Evolutionary conservation across 2,329 filamentous ascomycete genomes (phyloP).

Genomic region (Emericellopsis cladophorae): DNA sequence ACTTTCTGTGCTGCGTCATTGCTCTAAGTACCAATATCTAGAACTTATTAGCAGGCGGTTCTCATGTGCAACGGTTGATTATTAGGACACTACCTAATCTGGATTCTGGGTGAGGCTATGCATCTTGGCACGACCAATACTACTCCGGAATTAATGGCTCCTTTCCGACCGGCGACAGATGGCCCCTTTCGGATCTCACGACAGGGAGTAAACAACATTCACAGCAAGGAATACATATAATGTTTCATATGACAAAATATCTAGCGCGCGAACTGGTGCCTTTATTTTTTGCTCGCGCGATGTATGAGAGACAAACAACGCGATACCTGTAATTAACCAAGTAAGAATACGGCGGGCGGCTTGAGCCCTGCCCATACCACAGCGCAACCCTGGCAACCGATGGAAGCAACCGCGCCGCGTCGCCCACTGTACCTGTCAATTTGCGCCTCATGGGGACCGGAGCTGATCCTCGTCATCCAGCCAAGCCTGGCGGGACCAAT

Average conservation of each 20-base stretch:
- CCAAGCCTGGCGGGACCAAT: too few relatives aligned
- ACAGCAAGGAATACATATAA: too few relatives aligned
- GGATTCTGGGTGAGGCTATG: not conserved
- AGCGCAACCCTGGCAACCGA: not conserved
- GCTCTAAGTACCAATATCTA: too few relatives aligned
- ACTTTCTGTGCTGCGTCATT: too few relatives aligned
- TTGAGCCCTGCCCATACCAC: too few relatives aligned
- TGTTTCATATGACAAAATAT: too few relatives aligned
- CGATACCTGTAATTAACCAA: not conserved
- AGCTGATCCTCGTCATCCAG: too few relatives aligned
- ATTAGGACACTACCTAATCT: not conserved
- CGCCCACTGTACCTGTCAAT: constrained; percentile 1
- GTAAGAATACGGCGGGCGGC: not conserved
- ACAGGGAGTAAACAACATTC: too few relatives aligned
- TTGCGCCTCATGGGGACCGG: not conserved
- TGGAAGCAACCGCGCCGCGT: not conserved
- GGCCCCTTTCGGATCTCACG: not conserved
- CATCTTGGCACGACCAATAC: not conserved
- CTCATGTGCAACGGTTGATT: too few relatives aligned
- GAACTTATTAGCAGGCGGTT: too few relatives aligned
- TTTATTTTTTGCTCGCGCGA: too few relatives aligned
- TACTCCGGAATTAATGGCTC: not conserved
- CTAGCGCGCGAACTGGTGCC: too few relatives aligned
- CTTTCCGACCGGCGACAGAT: not conserved
- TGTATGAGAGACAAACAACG: not conserved